Evolutionary conservation across 2,329 filamentous ascomycete genomes (phyloP), one percentile per base, ranked within the genome.

Genomic region (Madurella fahalii): DNA sequence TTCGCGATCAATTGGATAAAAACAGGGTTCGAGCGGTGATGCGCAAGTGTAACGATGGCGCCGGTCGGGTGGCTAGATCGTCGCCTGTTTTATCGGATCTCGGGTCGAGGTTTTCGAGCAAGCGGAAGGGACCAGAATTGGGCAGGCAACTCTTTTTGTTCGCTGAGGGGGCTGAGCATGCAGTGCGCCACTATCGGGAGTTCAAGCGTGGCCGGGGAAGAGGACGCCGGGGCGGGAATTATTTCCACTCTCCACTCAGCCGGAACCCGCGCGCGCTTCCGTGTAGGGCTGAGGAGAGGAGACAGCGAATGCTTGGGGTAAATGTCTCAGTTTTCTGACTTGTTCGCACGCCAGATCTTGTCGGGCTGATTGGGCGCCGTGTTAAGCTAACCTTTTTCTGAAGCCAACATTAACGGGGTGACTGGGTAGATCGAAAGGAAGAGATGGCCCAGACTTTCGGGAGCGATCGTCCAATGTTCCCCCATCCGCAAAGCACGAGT

Each of bases 141-240:
- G 53, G 51, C 44, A 61, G 57, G 58, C 49, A 52, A 52, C 44
- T 47, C 44, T 45, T 59, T 62, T 62, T 62, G 53, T 55, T 58
- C 51, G 42, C 47, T 49, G 50, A 44, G 45, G 53, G 58, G 58
- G 58, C 48, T 57, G 50, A 57, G 54, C 42, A 47, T 57, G 47
- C 53, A 50, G 40, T 51, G 52, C 49, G 51, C 56, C 51, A 57
- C 46, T 52, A 52, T 55, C 52, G 52, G 34, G 52, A 51, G 40
- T 51, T 47, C 49, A 34, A 56, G 53, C 50, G 40, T 40, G 37
- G 47, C 46, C 45, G 25, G 54, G 25, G 25, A 25, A 25, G 7
- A 25, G 25, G 25, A 7, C 7, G 25, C 25, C 25, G 25, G 25
- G 25, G 25, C 25, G 25, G 25, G 25, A 7, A 7, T 25, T 25